These are phyloP conservation scores for Pleurozium schreberi DNA, from an alignment of 225 moss, liverwort and hornwort species.

Conservation along the genomic window DNA sequence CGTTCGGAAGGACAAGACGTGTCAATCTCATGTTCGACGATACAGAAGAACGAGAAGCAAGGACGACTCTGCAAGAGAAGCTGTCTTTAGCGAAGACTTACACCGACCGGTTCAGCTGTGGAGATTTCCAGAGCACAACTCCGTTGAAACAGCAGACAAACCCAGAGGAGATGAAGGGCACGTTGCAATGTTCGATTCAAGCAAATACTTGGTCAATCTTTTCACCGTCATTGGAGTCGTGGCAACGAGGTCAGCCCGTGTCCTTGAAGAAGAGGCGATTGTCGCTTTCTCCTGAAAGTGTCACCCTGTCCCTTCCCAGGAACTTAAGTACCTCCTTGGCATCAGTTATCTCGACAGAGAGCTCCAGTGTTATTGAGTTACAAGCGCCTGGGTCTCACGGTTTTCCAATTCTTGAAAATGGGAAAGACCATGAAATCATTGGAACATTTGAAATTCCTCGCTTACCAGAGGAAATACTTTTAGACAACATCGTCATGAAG, in stretches of 20 bases:
- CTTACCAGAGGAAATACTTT: conserved; percentile 28
- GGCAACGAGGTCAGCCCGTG: conserved; percentile 25
- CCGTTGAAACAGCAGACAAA: conserved; percentile 1
- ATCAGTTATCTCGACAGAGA: conserved; percentile 9
- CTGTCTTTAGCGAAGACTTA: conserved; percentile 17
- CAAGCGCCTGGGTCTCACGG: background rate
- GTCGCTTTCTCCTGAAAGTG: conserved; percentile 25
- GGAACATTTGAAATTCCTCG: conserved; percentile 20
- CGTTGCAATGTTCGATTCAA: background rate
- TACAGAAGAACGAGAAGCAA: conserved; percentile 19
- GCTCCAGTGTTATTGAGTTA: background rate
- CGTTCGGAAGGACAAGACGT: conserved; percentile 31
- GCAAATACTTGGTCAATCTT: conserved; percentile 35
- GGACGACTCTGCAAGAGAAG: conserved; percentile 12
- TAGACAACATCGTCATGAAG: conserved; percentile 33
- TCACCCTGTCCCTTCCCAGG: background rate
- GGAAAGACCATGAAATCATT: background rate
- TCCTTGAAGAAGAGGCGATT: conserved; percentile 32
- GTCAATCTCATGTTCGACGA: conserved; percentile 38
- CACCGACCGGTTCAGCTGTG: conserved; percentile 4
- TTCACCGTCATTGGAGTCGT: conserved; percentile 28
- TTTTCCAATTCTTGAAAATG: background rate
- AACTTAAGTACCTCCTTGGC: background rate
- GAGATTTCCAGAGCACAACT: background rate
- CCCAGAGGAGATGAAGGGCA: background rate